A percentile compares a stretch with the other conserved stretches of the same genome.
phyloP scores from a whole-genome alignment of 2,329 filamentous ascomycete genomes.

The Sporothrix variecibatus region DNA sequence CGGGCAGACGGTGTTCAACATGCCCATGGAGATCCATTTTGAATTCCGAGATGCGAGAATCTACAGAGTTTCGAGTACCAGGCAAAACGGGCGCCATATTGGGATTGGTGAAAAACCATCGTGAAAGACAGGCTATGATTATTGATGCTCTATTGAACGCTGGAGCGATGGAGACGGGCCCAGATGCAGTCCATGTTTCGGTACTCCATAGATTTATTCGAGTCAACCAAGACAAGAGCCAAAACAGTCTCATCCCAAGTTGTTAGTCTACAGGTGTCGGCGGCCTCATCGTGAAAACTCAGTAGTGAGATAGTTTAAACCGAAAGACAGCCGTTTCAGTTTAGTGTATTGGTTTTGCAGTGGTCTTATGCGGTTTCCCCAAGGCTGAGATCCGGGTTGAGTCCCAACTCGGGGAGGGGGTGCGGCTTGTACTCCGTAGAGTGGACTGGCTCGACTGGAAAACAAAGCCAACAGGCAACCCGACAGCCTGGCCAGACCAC shows the following conservation, averaged over 20 bases:
- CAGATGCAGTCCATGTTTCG: not conserved
- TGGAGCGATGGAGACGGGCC: constrained; percentile 9
- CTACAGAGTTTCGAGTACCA: not conserved
- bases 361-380: not conserved
- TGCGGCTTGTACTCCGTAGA: not conserved
- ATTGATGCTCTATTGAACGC: not conserved
- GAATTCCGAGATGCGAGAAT: not conserved
- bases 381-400: constrained; percentile 9
- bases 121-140: not conserved
- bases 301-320: no score
- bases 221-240: not conserved
- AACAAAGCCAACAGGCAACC: not conserved
- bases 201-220: not conserved
- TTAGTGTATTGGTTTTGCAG: not conserved
- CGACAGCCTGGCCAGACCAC: not conserved
- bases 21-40: not conserved
- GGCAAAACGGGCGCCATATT: not conserved
- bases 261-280: not conserved
- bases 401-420: not conserved
- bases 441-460: no score
- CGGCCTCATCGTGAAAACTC: not conserved
- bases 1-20: not conserved
- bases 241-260: not conserved
- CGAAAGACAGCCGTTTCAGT: not conserved
- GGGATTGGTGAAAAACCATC: not conserved